Conservation (phyloP, 768 basidiomycete species). For the Suillus bovinus region DNA sequence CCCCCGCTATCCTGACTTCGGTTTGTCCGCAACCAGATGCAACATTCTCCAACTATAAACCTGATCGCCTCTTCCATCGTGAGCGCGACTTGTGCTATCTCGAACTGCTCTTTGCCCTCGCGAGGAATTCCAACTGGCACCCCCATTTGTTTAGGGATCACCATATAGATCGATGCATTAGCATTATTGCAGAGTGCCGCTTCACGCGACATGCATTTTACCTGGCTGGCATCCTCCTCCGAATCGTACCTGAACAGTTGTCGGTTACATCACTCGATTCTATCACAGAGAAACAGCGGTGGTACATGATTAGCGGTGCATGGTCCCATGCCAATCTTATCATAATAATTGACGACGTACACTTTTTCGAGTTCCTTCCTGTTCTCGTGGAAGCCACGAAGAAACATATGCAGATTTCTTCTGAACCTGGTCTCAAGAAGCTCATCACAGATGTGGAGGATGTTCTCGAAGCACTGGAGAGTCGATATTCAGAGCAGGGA, state of each 20-base stretch:
- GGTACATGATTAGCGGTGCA: neutral
- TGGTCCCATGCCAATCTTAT: fast-evolving
- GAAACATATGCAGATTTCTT: neutral
- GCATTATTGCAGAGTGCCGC: neutral
- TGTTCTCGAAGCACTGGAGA: neutral
- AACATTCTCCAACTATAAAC: neutral
- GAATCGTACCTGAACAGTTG: neutral
- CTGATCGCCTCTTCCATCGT: neutral
- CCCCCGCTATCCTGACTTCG: neutral
- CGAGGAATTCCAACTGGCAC: neutral
- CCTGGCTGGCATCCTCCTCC: neutral
- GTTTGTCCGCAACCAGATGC: neutral
- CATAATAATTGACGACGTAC: neutral
- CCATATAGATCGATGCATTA: neutral
- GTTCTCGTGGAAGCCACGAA: neutral
- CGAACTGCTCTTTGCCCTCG: neutral
- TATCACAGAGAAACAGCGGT: neutral
- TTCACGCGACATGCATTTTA: neutral
- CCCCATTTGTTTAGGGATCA: neutral
- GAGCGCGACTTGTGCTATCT: neutral
- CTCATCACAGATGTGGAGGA: neutral
- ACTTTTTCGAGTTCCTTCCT: neutral
- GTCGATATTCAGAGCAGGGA: neutral
- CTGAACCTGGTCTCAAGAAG: neutral
- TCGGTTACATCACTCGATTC: neutral